These are phyloP conservation scores for Bremia lactucae DNA, from an alignment of 352 stramenopile genomes.

Conservation along the genomic window DNA sequence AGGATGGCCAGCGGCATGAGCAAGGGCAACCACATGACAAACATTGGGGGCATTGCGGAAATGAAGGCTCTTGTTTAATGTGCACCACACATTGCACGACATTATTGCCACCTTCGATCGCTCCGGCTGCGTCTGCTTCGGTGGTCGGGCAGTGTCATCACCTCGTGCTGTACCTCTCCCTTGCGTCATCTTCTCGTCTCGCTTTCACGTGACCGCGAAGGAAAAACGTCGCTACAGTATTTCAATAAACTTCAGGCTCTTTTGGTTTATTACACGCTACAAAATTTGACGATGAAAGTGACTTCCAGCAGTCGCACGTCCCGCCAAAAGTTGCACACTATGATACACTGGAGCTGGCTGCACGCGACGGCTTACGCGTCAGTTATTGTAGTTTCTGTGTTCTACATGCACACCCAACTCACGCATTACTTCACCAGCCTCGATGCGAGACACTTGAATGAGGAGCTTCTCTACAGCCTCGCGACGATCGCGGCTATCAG, in stretches of 20 bases:
- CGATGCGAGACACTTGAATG: slow-evolving; percentile 21
- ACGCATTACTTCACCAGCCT: slow-evolving; percentile 30
- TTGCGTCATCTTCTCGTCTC: background rate
- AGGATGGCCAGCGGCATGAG: slow-evolving; percentile 8
- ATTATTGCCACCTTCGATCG: background rate
- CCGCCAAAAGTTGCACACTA: slow-evolving; percentile 16
- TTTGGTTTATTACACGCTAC: background rate
- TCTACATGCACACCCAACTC: slow-evolving; percentile 56
- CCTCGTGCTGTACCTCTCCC: background rate
- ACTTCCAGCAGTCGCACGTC: slow-evolving; percentile 2
- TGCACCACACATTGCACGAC: background rate
- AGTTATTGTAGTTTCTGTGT: slow-evolving; percentile 52
- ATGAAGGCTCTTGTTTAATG: background rate
- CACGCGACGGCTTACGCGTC: slow-evolving; percentile 57
- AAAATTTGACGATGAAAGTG: slow-evolving; percentile 13
- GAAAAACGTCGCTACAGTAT: background rate
- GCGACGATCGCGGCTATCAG: slow-evolving; percentile 16
- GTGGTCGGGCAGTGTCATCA: background rate
- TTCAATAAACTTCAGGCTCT: background rate
- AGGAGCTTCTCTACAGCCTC: slow-evolving; percentile 28
- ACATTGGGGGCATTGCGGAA: slow-evolving; percentile 4
- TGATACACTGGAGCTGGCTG: slow-evolving; percentile 62
- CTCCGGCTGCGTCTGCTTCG: slow-evolving; percentile 4
- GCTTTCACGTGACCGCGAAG: background rate
- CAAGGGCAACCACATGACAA: slow-evolving; percentile 18